phyloP scores from a whole-genome alignment of 768 basidiomycete genomes.

The Antrodiella citrinella region DNA sequence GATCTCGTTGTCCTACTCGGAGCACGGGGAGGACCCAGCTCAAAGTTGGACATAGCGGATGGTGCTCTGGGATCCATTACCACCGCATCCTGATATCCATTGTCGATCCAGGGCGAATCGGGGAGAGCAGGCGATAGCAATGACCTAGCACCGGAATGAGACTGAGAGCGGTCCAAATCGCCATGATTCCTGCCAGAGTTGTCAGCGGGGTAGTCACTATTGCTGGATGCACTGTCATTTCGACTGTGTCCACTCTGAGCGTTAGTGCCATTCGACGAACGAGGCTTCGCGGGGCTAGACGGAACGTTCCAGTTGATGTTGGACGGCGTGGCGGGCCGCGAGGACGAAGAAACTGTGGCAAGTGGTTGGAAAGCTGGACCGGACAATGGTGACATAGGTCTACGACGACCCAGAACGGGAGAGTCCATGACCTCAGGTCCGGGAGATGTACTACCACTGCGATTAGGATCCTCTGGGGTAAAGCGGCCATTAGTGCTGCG shows the following conservation, averaged over 20 bases:
- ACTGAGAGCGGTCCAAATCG: constrained; percentile 29
- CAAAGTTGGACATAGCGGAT: constrained; percentile 42
- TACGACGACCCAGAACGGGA: constrained; percentile 45
- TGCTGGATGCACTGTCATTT: constrained; percentile 22
- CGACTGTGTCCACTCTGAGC: constrained; percentile 23
- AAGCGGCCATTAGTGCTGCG: constrained; percentile 57
- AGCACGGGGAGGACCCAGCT: constrained; percentile 39
- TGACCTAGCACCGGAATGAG: constrained; percentile 30
- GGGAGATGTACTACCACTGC: constrained; percentile 7
- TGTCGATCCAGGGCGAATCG: constrained; percentile 48
- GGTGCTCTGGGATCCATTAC: constrained; percentile 28
- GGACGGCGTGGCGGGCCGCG: constrained; percentile 55
- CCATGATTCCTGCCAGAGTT: too few species aligned
- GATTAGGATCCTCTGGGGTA: constrained; percentile 35
- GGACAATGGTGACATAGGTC: constrained; percentile 69
- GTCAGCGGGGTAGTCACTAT: neutral
- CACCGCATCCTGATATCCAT: constrained; percentile 11
- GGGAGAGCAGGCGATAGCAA: constrained; percentile 49
- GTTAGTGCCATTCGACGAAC: constrained; percentile 56
- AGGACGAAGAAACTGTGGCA: constrained; percentile 31
- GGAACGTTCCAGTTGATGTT: constrained; percentile 63
- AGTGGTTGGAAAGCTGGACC: constrained; percentile 53
- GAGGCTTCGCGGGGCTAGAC: constrained; percentile 25
- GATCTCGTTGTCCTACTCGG: constrained; percentile 42
- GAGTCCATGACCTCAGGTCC: constrained; percentile 29